phyloP scores from a whole-genome alignment of 1,284 basidiomycete genomes.

The Cryptococcus deneoformans region DNA sequence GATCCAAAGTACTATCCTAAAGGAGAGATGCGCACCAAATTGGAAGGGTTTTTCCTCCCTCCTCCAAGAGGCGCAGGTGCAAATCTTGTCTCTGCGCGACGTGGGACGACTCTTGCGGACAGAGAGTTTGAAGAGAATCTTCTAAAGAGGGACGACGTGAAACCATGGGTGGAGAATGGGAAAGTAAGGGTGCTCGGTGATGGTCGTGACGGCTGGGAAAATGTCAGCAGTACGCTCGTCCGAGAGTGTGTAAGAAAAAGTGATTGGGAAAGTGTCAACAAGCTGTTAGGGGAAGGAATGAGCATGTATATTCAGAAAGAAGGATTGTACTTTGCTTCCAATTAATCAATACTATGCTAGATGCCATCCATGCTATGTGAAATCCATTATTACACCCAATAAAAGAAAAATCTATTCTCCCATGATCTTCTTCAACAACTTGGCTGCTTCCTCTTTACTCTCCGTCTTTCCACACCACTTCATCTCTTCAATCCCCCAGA shows the following conservation, averaged over 20 bases:
- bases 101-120: constrained; percentile 44
- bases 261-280: constrained; percentile 46
- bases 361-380: neutral
- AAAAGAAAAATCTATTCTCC: neutral
- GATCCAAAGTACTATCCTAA: constrained; percentile 69
- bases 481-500: neutral
- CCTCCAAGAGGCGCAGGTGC: constrained; percentile 4
- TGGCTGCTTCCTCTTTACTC: neutral
- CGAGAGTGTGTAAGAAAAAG: constrained; percentile 54
- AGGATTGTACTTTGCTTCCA: constrained; percentile 52
- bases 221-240: constrained; percentile 70
- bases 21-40: constrained; percentile 47
- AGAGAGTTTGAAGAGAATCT: constrained; percentile 42
- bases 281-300: constrained; percentile 53
- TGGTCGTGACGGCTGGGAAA: constrained; percentile 54
- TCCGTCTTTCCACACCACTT: neutral
- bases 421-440: constrained; percentile 7
- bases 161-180: constrained; percentile 54
- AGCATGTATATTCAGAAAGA: constrained; percentile 56
- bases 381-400: neutral
- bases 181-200: constrained; percentile 63
- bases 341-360: neutral
- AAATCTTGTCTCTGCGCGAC: constrained; percentile 66
- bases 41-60: constrained; percentile 22
- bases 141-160: constrained; percentile 50